Base-by-base conservation (phyloP, 1,139 yeast genomes). In the Hansenula anomala region DNA sequence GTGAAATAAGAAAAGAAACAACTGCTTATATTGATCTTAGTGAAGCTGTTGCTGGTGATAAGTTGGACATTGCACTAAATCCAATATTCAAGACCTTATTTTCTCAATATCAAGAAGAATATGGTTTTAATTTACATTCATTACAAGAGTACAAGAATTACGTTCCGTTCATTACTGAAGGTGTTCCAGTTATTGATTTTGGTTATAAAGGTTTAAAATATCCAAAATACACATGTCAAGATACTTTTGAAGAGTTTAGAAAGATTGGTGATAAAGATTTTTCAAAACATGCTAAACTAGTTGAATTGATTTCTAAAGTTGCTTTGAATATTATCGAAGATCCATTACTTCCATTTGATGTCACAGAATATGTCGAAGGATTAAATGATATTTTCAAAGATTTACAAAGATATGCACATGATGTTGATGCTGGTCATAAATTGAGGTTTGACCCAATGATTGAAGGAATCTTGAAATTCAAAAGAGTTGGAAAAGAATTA, bases 1-100 rank as follows among this genome's bases (percentile, higher is more conserved):
- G 73, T 18, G 69, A 68, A 31, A 63, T 88, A 28, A 64, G 70
- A 42, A 69, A 75, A 35, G 81, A 82, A 46, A 86, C 87, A 0
- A 80, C 76, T 50, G 72, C 87, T 0, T 86, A 86, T 51, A 71
- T 92, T 43, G 96, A 92, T 55, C 67, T 92, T 34, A 83, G 82
- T 51, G 85, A 80, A 52, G 80, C 84, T 2, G 68, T 85, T n/a
- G 64, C 79, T 1, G 94, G 94, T 2, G 71, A 74, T 38, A 58
- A 67, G 0, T 56, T 90, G 28, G 67, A 71, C 31, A 68, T 85
- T 4, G 69, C 74, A 30, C 74, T 90, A 0, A 80, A 85, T 54
- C 95, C 97, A 0, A 55, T 83, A 26, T 63, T 90, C 36, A 72
- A 72, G 53, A 64, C 14, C 52, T 73, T 38, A 10, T 46, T 64